These are phyloP conservation scores for Volutella citrinella DNA, from an alignment of 2,329 filamentous ascomycete genomes.

Conservation along the genomic window DNA sequence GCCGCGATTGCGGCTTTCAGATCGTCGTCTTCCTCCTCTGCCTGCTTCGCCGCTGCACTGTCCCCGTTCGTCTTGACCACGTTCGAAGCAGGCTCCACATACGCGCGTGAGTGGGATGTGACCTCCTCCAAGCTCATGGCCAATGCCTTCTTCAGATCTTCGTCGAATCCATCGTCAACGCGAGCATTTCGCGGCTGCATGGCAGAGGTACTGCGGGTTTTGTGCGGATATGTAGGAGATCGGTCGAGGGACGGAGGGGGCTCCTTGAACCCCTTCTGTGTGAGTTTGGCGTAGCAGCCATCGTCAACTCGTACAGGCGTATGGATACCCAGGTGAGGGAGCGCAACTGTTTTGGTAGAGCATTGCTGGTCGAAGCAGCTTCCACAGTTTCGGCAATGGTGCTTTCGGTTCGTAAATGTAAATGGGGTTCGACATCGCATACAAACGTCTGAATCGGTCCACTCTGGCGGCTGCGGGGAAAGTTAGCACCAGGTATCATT, in stretches of 20 bases:
- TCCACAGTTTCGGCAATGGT: conserved; percentile 96
- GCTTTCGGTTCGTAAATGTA: conserved; percentile 96
- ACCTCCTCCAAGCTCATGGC: conserved; percentile 98
- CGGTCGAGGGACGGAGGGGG: conserved; percentile 44
- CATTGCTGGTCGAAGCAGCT: conserved; percentile 97
- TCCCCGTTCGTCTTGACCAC: conserved; percentile 36
- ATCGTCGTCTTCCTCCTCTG: conserved; percentile 88
- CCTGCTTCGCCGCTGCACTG: conserved; percentile 39
- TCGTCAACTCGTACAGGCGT: conserved; percentile 93
- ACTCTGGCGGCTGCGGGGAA: conserved; percentile 79
- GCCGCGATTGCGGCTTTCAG: conserved; percentile 93
- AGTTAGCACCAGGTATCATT: conserved; percentile 7
- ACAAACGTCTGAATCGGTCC: conserved; percentile 96
- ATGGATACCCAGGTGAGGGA: conserved; percentile 90
- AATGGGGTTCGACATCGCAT: conserved; percentile 96
- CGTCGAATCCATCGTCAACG: conserved; percentile 88
- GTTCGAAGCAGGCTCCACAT: conserved; percentile 57
- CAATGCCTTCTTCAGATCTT: conserved; percentile 87
- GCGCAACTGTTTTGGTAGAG: conserved; percentile 80
- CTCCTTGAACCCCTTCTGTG: conserved; percentile 57
- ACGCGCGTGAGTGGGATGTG: conserved; percentile 70
- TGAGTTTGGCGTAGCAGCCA: conserved; percentile 88
- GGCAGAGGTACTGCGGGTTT: conserved; percentile 60
- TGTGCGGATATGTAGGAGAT: conserved; percentile 52
- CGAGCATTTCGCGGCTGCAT: conserved; percentile 92